Base-by-base conservation (phyloP, 2,329 filamentous ascomycete species). In the Truncatella angustata region DNA sequence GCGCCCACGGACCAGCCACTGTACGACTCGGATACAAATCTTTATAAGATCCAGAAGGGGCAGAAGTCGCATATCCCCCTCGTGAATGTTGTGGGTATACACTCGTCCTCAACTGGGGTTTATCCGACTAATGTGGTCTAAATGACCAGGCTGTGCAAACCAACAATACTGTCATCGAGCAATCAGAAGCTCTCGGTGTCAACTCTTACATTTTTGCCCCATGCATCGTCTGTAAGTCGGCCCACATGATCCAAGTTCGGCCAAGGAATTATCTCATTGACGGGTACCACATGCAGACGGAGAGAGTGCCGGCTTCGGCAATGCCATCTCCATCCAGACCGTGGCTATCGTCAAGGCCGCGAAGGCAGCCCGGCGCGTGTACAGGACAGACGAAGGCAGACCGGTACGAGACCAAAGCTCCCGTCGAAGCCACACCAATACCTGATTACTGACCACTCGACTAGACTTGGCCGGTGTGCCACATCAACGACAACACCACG, bases 381-480 rank as follows among this genome's bases (percentile, higher is more conserved):
- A 75, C 55, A 68, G 66, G 11, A 67, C 76, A 10, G 72, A 79
- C 28, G 18, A 60, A 1, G 71, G 63, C 16, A 54, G 61, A 12
- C 66, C 70, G 18, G 73, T 73, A 58, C 23, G 69, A 23, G 23
- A n/a, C 42, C n/a, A 4, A 12, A 10, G 10, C 24, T 47, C 4
- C 3, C 26, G 14, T 5, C 3, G 11, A 12, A 4, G 10, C 4
- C 9, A 6, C 12, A n/a, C 2, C 23, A 30, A 18, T 18, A 16
- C 26, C 30, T 2, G 39, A n/a, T 14, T 4, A 18, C 26, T 32
- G 4, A 26, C 12, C 23, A 39, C 7, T 39, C 2, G n/a, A 10
- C n/a, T 36, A 77, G 72, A 67, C 63, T 1, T 82, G 79, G 79
- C 79, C 79, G 0, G 78, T 82, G 5, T 78, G 73, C 52, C 76